Base-by-base conservation (phyloP, 1,139 yeast species). In the Lodderomyces jiufengensis region DNA sequence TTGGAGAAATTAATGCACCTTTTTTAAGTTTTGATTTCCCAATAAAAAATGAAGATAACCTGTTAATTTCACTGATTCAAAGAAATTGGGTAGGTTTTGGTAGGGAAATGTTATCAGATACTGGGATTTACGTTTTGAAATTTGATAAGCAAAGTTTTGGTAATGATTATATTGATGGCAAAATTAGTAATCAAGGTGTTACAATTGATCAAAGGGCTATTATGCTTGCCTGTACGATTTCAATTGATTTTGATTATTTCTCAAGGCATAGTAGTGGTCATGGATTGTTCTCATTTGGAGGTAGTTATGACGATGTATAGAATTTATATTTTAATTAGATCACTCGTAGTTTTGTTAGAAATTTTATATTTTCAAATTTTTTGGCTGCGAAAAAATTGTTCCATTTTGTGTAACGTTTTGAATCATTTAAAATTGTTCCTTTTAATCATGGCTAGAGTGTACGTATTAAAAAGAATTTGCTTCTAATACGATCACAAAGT, bases 11-110 rank as follows among this genome's bases (percentile, higher is more conserved):
- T 31, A 96, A 92, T 59, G 80, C 96, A 0, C 94, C 94, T 1
- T 83, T 90, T 43, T 63, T 92, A 36, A 74, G 95, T 8, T 92
- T 88, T 66, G 86, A 84, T 39, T 92, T 92, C 60, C 92, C 95
- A 0, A 82, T 87, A 3, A 54, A 53, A 24, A 77, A 87, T 54
- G 78, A 70, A 31, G 43, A 66, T 1, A 81, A 80, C 1, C 64
- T 69, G 15, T 76, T 84, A 1, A 63, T 84, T 40, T 96, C 83
- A 0, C 70, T 85, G 2, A 90, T 92, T 1, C 95, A 87, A 55
- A 73, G 97, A 50, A 87, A 88, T 58, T 92, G 96, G 94, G 95
- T 85, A 3, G 98, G 98, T 0, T 62, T 92, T 26, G 95, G 95
- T 2, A 73, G 97, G 50, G 98, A 92, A 55, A 61, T 90, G 51